A percentile compares a stretch with the other conserved stretches of the same genome.
Evolutionary conservation across 2,329 filamentous ascomycete genomes (phyloP).

Genomic region (Coniochaeta sp.): DNA sequence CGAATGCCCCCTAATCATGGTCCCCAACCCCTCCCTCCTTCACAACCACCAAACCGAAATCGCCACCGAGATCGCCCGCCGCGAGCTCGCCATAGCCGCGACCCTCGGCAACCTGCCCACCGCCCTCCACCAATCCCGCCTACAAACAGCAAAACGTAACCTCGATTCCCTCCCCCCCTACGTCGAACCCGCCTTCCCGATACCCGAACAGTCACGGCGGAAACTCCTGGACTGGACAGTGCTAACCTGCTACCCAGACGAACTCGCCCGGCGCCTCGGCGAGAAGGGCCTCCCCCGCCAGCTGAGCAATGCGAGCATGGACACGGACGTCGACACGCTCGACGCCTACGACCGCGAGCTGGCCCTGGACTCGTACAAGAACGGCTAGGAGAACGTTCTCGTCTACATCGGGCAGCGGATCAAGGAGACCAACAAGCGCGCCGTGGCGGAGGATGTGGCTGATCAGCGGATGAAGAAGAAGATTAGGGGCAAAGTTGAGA

Average conservation of each 20-base stretch:
- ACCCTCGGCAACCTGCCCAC: constrained; percentile 31
- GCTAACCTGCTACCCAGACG: constrained; percentile 4
- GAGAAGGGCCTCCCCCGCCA: background rate
- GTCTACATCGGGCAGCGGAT: background rate
- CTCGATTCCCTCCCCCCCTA: background rate
- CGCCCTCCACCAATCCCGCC: background rate
- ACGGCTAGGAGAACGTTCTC: background rate
- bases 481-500: background rate
- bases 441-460: background rate
- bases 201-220: background rate
- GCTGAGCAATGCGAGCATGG: background rate
- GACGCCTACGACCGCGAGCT: background rate
- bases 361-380: background rate
- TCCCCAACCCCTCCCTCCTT: constrained; percentile 75
- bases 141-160: background rate
- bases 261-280: background rate
- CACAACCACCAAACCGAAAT: constrained; percentile 91
- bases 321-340: background rate
- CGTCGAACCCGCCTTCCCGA: background rate
- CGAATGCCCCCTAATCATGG: constrained; percentile 73
- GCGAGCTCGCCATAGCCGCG: constrained; percentile 72
- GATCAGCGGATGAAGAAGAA: background rate
- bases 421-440: background rate
- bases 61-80: constrained; percentile 64
- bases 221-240: background rate